Evolutionary conservation across 2,329 filamentous ascomycete species (phyloP).

Genomic region (Nemania sp.): DNA sequence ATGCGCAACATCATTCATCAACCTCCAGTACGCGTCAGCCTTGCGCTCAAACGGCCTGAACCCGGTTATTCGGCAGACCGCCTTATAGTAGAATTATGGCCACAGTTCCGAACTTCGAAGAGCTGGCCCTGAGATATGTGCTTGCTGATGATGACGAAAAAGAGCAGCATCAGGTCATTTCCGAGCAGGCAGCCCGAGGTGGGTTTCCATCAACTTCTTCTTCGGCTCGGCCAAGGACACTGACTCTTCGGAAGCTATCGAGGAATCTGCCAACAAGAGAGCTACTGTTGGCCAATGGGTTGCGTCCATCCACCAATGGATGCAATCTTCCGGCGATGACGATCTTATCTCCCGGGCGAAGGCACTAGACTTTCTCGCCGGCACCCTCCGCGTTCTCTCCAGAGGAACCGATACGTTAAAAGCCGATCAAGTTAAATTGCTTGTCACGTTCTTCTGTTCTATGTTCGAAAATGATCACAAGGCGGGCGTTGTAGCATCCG

Average conservation of each 20-base stretch:
- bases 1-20: neutral
- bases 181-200: conserved; percentile 49
- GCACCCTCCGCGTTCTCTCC: conserved; percentile 55
- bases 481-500: conserved; percentile 60
- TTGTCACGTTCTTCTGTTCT: conserved; percentile 60
- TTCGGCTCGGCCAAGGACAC: neutral
- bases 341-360: conserved; percentile 59
- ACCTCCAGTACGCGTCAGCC: neutral
- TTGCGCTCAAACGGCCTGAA: conserved; percentile 5
- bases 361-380: conserved; percentile 61
- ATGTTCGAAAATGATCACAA: conserved; percentile 65
- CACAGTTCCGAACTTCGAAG: conserved; percentile 48
- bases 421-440: conserved; percentile 55
- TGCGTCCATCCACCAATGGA: conserved; percentile 59
- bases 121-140: conserved; percentile 59
- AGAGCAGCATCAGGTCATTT: conserved; percentile 43
- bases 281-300: conserved; percentile 59
- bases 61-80: neutral
- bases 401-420: conserved; percentile 48
- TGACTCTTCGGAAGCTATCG: conserved; percentile 47
- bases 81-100: conserved; percentile 53
- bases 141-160: conserved; percentile 53
- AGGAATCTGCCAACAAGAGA: conserved; percentile 48
- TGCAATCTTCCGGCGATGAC: conserved; percentile 48
- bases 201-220: neutral